Conservation (phyloP, 1,284 basidiomycete species). For the Ceratobasidium sp. region DNA sequence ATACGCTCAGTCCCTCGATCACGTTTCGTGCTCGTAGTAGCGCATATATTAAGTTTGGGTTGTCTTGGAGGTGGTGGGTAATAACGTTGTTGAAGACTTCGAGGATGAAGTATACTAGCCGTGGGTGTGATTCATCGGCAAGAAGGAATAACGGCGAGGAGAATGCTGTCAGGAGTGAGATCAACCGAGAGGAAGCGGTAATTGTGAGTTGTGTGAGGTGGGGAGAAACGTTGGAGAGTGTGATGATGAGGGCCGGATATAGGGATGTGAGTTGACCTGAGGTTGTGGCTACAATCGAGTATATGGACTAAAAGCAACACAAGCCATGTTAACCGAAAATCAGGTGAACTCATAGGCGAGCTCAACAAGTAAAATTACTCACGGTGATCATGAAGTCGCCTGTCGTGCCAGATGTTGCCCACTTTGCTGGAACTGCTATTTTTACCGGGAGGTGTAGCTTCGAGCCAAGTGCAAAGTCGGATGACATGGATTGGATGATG, state of each 20-base stretch:
- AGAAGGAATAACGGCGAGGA: slow-evolving; percentile 86
- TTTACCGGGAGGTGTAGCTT: slow-evolving; percentile 63
- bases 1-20: slow-evolving; percentile 86
- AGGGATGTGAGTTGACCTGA: slow-evolving; percentile 78
- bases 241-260: slow-evolving; percentile 90
- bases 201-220: slow-evolving; percentile 82
- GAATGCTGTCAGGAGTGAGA: slow-evolving; percentile 89
- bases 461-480: slow-evolving; percentile 75
- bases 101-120: slow-evolving; percentile 88
- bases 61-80: slow-evolving; percentile 70
- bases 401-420: slow-evolving; percentile 71
- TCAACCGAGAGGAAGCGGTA: slow-evolving; percentile 77
- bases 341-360: background rate
- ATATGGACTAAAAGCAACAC: slow-evolving; percentile 66
- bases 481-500: slow-evolving; percentile 87
- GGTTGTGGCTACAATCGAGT: slow-evolving; percentile 85
- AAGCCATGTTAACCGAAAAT: too few relatives aligned
- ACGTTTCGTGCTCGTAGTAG: slow-evolving; percentile 79
- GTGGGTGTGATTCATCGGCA: slow-evolving; percentile 90
- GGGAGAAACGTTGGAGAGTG: slow-evolving; percentile 85
- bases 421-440: slow-evolving; percentile 72
- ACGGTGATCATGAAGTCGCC: slow-evolving; percentile 89
- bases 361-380: slow-evolving; percentile 36
- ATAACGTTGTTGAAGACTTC: slow-evolving; percentile 89
- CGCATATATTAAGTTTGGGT: slow-evolving; percentile 86